Evolutionary conservation across 352 stramenopile species (phyloP).

Genomic region (Globisporangium nodosum): DNA sequence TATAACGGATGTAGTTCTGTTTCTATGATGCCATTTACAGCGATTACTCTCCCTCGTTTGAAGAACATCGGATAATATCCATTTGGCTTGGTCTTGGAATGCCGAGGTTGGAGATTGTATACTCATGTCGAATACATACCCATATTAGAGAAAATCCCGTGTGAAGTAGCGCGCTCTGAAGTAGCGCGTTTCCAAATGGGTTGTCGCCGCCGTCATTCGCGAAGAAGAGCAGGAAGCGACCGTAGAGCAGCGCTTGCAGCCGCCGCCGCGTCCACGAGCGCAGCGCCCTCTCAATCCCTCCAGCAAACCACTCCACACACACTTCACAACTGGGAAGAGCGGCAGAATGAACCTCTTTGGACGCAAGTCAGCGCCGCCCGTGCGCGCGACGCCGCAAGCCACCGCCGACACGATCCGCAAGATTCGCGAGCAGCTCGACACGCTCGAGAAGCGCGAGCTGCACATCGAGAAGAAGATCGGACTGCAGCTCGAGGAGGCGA

Average conservation of each 20-base stretch:
- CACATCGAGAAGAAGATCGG: constrained; percentile 97
- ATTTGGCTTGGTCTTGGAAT: too few relatives aligned
- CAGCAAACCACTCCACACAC: not conserved
- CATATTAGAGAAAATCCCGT: not conserved
- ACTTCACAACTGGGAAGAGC: not conserved
- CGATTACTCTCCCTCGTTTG: too few relatives aligned
- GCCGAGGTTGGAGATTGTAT: too few relatives aligned
- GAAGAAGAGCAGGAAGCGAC: constrained; percentile 2
- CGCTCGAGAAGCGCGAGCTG: constrained; percentile 91
- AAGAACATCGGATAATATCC: too few relatives aligned
- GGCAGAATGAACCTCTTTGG: constrained; percentile 82
- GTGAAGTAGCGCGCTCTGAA: constrained; percentile 9
- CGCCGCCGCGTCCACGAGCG: not conserved
- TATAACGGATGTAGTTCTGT: too few relatives aligned
- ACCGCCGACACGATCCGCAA: constrained; percentile 90
- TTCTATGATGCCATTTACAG: too few relatives aligned
- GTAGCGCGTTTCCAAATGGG: not conserved
- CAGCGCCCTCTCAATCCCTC: not conserved
- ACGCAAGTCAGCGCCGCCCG: constrained; percentile 58
- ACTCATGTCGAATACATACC: too few relatives aligned
- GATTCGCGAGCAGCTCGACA: constrained; percentile 87
- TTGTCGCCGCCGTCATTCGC: not conserved
- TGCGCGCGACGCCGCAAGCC: constrained; percentile 42
- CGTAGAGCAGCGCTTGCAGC: not conserved
- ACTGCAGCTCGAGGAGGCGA: constrained; percentile 90